Conservation (phyloP, 441 rosid genomes). For the Flueggea neowawraea region DNA sequence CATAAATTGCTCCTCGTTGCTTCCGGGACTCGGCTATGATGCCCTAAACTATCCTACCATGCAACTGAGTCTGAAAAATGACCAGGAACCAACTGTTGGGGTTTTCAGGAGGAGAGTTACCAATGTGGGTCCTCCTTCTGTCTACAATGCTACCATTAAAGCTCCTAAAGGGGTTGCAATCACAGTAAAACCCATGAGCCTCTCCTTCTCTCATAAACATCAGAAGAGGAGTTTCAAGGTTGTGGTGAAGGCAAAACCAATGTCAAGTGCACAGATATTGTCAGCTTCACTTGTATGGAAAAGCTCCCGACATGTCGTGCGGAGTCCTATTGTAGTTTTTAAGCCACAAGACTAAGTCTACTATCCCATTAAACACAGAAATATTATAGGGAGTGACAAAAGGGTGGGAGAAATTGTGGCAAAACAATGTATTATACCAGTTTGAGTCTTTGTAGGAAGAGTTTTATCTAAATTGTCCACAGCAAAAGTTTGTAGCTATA, state of each 20-base stretch:
- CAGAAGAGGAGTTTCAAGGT: conserved; percentile 76
- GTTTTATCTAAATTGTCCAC: too few relatives aligned
- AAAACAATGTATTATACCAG: too few relatives aligned
- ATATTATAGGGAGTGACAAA: too few relatives aligned
- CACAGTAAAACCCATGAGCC: conserved; percentile 46
- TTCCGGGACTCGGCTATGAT: conserved; percentile 61
- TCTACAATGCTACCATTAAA: conserved; percentile 41
- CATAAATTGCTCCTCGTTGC: conserved; percentile 44
- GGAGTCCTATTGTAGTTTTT: conserved; percentile 65
- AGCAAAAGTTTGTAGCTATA: too few relatives aligned
- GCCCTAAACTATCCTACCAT: conserved; percentile 81
- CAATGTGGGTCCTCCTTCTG: conserved; percentile 53
- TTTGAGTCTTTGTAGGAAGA: too few relatives aligned
- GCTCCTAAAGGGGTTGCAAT: conserved; percentile 60
- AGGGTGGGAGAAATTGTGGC: too few relatives aligned
- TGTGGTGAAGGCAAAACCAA: conserved; percentile 48
- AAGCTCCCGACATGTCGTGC: conserved; percentile 48
- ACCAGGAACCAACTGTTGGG: conserved; percentile 24
- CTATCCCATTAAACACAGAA: not conserved
- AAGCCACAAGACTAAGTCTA: conserved; percentile 21
- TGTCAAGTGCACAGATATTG: conserved; percentile 28
- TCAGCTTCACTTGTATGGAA: conserved; percentile 74
- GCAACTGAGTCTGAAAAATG: conserved; percentile 47
- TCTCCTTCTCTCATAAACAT: conserved; percentile 40
- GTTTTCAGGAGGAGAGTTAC: conserved; percentile 51